Base-by-base conservation (phyloP, 306 rosid genomes). In the Prunus padus region DNA sequence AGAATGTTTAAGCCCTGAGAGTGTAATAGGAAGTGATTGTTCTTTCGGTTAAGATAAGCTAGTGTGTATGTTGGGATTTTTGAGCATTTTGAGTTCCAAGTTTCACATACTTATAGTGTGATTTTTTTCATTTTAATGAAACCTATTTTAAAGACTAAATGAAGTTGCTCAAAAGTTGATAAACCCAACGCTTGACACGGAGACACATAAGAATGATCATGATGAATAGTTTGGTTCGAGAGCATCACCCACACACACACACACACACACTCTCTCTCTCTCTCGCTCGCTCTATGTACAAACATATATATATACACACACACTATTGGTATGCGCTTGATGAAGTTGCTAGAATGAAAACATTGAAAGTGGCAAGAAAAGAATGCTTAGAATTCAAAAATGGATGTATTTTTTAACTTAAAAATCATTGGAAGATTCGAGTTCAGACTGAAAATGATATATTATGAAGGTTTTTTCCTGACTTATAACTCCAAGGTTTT, bases 1-100 rank as follows among this genome's bases (percentile, higher is more conserved):
- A 44, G 33, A 2, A 66, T 40, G 7, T 68, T 68, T 49, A 14
- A 13, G 23, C n/a, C 54, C 33, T 8, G 37, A 13, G 30, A 67
- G 37, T 22, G 55, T 22, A 45, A 44, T 73, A 19, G 8, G 60
- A 16, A 73, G 47, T 45, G 28, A 13, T 59, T 61, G 55, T 26
- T 42, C 60, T 16, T 9, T 46, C 63, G 46, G 55, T 62, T 45
- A 54, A 61, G 33, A 47, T 60, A 44, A 16, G 16, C 33, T 11
- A 60, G 69, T 44, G 30, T 26, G 62, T 47, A 64, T 79, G 8
- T 46, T 56, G 14, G 46, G 67, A 31, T 20, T 26, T 65, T 73
- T 11, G 19, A 66, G 15, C 22, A 72, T 69, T 54, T 63, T 20
- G 31, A 23, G 31, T 7, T n/a, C 30, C 70, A 22, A n/a, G 52